Base-by-base conservation (phyloP, 208 protist genomes). In the Leishmania tropica region DNA sequence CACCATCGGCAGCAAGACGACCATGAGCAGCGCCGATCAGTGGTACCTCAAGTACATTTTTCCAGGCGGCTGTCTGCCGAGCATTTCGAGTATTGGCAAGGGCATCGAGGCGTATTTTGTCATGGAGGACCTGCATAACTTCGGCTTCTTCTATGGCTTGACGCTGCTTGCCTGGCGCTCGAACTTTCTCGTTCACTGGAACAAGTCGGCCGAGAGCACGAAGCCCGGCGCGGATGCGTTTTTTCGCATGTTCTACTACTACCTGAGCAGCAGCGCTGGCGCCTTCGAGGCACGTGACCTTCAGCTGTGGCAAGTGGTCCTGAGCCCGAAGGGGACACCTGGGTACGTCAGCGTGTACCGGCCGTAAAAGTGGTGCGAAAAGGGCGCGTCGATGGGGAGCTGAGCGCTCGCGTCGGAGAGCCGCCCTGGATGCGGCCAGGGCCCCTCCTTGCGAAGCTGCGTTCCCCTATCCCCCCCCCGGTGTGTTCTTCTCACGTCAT, bases 11-110 rank as follows among this genome's bases (percentile, higher is more conserved):
- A 92, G 81, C 83, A 90, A 89, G 85, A 87, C 84, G 37, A 95
- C 88, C 68, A 95, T 87, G 86, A 76, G 76, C 77, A 92, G 78
- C 81, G 92, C 89, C 42, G 93, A 87, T 82, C 91, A 85, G 89
- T 96, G 90, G 93, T 97, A 93, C 81, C 83, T 85, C 54, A 92
- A 90, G 83, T 97, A 97, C 90, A 96, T 97, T 79, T 97, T 97
- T 79, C 93, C 93, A 3, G 91, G 91, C 8, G 91, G 89, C 56
- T 93, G 89, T 68, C 86, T 93, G 48, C 89, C 89, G 10, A 86
- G 81, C 45, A 70, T 91, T 19, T 19, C 80, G 19, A 89, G 88
- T 54, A 87, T 93, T 8, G 85, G 83, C 60, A 87, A 89, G 70
- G 78, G 42, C 31, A 84, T 89, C 37, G 87, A 93, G 75, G 83